These are phyloP conservation scores for Citrullus colocynthis DNA, from an alignment of 306 rosid genomes.

Conservation along the genomic window DNA sequence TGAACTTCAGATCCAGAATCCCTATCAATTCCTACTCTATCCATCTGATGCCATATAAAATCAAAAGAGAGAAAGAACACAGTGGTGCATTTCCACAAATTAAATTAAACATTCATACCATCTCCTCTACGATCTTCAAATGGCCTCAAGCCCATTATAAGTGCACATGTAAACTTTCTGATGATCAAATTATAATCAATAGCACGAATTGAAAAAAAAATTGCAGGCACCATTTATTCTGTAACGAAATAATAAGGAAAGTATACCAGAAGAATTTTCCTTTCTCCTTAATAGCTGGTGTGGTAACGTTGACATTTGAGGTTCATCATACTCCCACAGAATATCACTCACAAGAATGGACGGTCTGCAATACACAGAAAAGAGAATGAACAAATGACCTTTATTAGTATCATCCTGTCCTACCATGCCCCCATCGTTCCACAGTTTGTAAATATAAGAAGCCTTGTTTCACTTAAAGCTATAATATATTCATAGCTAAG, in stretches of 20 bases:
- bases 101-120: background rate
- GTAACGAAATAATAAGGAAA: background rate
- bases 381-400: conserved; percentile 7
- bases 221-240: background rate
- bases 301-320: conserved; percentile 39
- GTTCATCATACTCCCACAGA: conserved; percentile 64
- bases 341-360: conserved; percentile 93
- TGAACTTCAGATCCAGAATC: background rate
- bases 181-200: background rate
- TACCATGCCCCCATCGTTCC: background rate
- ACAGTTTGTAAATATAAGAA: background rate
- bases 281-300: conserved; percentile 70
- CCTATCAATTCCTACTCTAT: background rate
- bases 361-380: conserved; percentile 55
- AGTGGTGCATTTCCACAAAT: background rate
- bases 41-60: background rate
- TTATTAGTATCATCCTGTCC: background rate
- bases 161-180: background rate
- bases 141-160: background rate
- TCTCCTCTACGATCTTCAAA: background rate
- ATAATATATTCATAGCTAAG: background rate
- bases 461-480: background rate
- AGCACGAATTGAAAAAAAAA: background rate
- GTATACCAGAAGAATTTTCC: conserved; percentile 50
- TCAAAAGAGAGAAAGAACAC: background rate